Percentiles rank a stretch among this genome's conserved stretches.
phyloP scores from a whole-genome alignment of 495 filamentous ascomycete species.

The Aspergillus cristatus region DNA sequence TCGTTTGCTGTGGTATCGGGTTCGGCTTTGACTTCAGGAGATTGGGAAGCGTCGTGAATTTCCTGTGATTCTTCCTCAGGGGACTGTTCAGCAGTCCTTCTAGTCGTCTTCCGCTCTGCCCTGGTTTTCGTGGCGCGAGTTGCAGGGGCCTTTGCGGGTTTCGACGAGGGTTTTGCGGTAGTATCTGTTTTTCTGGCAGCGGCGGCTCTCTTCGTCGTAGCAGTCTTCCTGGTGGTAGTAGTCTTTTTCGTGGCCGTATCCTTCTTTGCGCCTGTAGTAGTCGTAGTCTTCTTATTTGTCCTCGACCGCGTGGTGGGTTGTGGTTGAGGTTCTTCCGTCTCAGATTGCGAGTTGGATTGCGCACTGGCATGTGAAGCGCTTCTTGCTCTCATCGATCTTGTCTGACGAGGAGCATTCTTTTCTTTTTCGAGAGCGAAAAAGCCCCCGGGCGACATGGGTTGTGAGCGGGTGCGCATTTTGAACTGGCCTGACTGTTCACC shows the following conservation, averaged over 20 bases:
- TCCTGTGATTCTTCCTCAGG: constrained; percentile 3
- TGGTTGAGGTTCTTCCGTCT: constrained; percentile 4
- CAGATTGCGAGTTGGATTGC: neutral
- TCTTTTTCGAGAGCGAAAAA: constrained; percentile 11
- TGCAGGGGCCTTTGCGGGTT: constrained; percentile 2
- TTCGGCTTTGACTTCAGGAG: constrained; percentile 3
- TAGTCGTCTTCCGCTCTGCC: constrained; percentile 5
- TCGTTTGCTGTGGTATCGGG: neutral
- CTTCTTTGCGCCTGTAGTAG: constrained; percentile 4
- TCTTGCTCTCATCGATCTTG: constrained; percentile 13
- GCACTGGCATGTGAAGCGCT: constrained; percentile 5
- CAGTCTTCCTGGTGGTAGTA: constrained; percentile 3
- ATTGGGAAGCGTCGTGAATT: neutral
- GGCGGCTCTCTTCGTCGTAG: constrained; percentile 1
- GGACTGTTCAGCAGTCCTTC: constrained; percentile 1
- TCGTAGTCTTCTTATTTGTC: constrained; percentile 3
- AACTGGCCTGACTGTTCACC: constrained; percentile 3
- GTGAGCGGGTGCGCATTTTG: constrained; percentile 21
- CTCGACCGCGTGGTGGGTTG: constrained; percentile 9
- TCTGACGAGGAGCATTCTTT: constrained; percentile 8
- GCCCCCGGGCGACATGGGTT: constrained; percentile 16
- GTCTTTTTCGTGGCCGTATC: constrained; percentile 3
- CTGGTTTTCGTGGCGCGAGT: neutral
- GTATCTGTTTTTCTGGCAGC: neutral
- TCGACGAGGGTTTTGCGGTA: neutral